phyloP scores from a whole-genome alignment of 1,284 basidiomycete genomes.

The Trichosporon coremiiforme region DNA sequence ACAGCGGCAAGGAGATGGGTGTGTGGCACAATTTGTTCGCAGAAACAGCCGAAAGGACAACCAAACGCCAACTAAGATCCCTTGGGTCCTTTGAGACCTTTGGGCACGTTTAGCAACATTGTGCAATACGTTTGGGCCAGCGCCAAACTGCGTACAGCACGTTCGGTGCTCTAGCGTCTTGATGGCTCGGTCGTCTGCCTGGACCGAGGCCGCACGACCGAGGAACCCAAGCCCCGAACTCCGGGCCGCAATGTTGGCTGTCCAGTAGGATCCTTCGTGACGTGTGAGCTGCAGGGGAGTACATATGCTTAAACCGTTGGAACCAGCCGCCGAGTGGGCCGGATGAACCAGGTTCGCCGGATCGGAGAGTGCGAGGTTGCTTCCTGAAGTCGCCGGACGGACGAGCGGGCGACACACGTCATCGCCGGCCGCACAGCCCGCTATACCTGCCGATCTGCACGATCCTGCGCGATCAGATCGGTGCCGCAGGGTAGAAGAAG shows the following conservation, averaged over 20 bases:
- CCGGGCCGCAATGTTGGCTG: not conserved
- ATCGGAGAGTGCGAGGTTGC: not conserved
- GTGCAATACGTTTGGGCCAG: not conserved
- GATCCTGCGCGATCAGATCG: not conserved
- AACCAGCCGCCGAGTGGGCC: not conserved
- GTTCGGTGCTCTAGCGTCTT: not conserved
- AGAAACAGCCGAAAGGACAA: not conserved
- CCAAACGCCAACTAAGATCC: not conserved
- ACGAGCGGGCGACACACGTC: not conserved
- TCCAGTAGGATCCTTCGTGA: not conserved
- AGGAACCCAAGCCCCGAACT: not conserved
- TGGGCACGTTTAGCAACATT: not conserved
- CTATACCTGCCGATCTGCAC: not conserved
- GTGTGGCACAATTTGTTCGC: slow-evolving; percentile 2
- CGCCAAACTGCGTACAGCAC: not conserved
- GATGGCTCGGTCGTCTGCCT: not conserved
- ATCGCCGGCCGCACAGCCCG: not conserved
- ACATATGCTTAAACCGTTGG: not conserved
- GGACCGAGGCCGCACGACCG: not conserved
- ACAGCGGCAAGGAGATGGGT: not conserved
- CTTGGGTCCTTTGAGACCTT: not conserved
- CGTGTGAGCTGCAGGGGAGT: not conserved
- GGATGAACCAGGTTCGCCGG: not conserved
- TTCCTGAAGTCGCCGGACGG: too few relatives aligned
- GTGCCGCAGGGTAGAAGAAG: not conserved